A percentile compares a stretch with the other conserved stretches of the same genome.
Conservation (phyloP, 164 flowering plant genomes). For the Santalum album region DNA sequence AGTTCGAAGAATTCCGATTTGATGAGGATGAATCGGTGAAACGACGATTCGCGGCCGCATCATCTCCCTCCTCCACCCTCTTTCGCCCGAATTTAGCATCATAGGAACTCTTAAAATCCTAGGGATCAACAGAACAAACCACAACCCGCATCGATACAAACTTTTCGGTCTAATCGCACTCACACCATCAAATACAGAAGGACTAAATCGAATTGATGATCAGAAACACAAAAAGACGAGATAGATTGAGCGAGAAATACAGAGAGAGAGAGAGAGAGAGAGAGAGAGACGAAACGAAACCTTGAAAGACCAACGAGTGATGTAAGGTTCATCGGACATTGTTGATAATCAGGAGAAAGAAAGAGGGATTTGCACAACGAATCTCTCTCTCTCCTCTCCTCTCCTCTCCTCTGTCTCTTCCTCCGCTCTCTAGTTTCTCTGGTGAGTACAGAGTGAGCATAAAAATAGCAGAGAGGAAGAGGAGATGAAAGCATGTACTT, state of each 20-base stretch:
- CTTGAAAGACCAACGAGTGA: conserved; percentile 83
- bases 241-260: neutral
- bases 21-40: conserved; percentile 13
- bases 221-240: neutral
- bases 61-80: conserved; percentile 23
- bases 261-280: neutral
- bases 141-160: conserved; percentile 1
- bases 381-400: neutral
- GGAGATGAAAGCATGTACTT: no score
- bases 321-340: conserved; percentile 60
- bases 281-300: conserved; percentile 18
- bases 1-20: conserved; percentile 31
- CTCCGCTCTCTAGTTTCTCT: no score
- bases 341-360: neutral
- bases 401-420: neutral
- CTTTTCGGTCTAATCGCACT: neutral
- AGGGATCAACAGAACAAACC: conserved; percentile 13
- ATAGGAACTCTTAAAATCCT: conserved; percentile 89
- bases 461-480: no score
- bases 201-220: neutral
- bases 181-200: neutral
- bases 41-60: conserved; percentile 12
- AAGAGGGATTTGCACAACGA: neutral
- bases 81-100: conserved; percentile 93
- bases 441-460: no score